Evolutionary conservation across 2,329 filamentous ascomycete species (phyloP), one percentile per base, ranked within the genome.

Genomic region (Seiridium unicorne): DNA sequence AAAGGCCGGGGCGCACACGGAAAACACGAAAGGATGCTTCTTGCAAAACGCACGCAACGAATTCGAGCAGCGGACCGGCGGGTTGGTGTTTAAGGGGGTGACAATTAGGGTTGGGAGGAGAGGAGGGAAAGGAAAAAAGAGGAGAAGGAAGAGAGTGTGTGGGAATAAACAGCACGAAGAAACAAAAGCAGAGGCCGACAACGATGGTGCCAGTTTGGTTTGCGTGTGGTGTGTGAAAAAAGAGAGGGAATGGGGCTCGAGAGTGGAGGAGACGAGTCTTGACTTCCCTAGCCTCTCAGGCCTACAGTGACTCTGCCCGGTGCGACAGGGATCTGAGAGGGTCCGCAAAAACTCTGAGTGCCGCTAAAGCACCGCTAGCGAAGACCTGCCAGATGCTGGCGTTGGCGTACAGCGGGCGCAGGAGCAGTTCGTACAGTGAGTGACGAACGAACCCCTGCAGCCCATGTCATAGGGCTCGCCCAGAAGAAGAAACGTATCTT

Each of bases 71-170:
- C 69, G 68, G 68, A 69, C 68, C 65, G 68, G 49, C 49, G 49
- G 49, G 34, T 65, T 42, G 66, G 64, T 69, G 68, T 70, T 68
- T 64, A 65, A 57, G 63, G 65, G 61, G 61, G 61, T 60, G 59
- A 60, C 62, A 65, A 68, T 64, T 64, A 68, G 66, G 63, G 69
- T 62, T 61, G 64, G 66, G 64, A 64, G 68, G 70, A 70, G 60
- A 65, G 64, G 66, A 66, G 66, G 66, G 64, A 65, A 79, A 77
- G 76, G 76, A 78, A 78, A 80, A 80, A 75, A 79, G 70, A 76
- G 62, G 62, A 68, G 65, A 68, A 67, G 66, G 66, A 44, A 67
- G 67, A 66, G 66, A 66, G 46, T 66, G 64, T 67, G 59, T 70
- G 70, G 72, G 64, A 63, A 62, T 65, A 69, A 71, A 61, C 66